Evolutionary conservation across 2,329 filamentous ascomycete genomes (phyloP).

Genomic region (Curvularia sp.): DNA sequence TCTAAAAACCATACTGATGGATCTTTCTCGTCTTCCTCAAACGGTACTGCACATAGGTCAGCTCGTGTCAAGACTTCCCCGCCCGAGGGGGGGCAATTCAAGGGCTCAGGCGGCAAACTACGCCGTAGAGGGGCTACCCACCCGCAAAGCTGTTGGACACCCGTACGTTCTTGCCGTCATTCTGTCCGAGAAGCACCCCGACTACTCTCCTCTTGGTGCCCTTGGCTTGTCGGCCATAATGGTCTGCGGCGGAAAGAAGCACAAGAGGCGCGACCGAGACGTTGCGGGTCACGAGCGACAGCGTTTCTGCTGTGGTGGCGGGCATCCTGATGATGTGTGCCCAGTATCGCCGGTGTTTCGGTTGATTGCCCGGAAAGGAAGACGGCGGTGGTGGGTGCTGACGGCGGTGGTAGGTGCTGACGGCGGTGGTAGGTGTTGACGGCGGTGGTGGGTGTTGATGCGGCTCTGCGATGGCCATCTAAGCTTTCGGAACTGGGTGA

Average conservation of each 20-base stretch:
- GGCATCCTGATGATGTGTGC: conserved; percentile 68
- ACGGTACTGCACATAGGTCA: conserved; percentile 72
- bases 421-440: conserved; percentile 21
- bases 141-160: conserved; percentile 99
- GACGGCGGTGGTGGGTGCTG: conserved; percentile 23
- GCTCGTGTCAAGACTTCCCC: conserved; percentile 21
- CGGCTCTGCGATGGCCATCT: conserved; percentile 44
- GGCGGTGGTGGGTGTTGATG: conserved; percentile 46
- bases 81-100: neutral
- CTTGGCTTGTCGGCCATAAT: conserved; percentile 93
- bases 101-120: conserved; percentile 24
- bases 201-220: conserved; percentile 86
- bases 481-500: conserved; percentile 40
- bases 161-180: conserved; percentile 92
- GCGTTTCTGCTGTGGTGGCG: conserved; percentile 93
- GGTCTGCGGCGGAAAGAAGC: conserved; percentile 96
- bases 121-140: conserved; percentile 54
- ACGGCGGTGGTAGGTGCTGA: too few relatives aligned
- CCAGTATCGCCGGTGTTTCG: conserved; percentile 14
- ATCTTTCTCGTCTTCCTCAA: conserved; percentile 98
- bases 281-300: conserved; percentile 91
- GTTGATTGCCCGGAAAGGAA: conserved; percentile 6
- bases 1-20: conserved; percentile 99
- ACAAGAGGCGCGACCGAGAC: conserved; percentile 98
- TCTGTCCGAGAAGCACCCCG: conserved; percentile 92